These are phyloP conservation scores for Fallopia convolvulus DNA, from an alignment of 148 eudicot genomes.

Conservation along the genomic window DNA sequence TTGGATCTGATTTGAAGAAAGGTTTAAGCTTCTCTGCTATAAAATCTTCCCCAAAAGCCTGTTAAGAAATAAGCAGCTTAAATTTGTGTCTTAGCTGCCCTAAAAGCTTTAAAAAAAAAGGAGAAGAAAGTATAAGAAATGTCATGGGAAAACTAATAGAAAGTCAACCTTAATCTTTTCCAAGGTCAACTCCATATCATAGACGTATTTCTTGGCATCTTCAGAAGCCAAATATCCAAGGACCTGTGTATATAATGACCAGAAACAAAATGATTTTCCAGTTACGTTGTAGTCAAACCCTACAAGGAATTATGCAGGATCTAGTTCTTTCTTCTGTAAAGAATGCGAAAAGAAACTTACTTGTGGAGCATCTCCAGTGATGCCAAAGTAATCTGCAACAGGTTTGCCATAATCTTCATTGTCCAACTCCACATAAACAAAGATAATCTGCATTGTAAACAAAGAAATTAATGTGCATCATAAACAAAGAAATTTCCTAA, in stretches of 20 bases:
- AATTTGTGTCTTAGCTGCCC: background rate
- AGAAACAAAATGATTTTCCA: constrained; percentile 6
- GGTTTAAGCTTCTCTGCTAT: constrained; percentile 79
- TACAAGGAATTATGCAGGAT: background rate
- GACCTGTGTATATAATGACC: constrained; percentile 41
- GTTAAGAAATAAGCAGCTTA: background rate
- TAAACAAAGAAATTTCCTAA: background rate
- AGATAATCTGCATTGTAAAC: constrained; percentile 48
- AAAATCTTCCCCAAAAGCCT: constrained; percentile 71
- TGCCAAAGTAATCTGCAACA: constrained; percentile 85
- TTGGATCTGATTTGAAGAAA: constrained; percentile 81
- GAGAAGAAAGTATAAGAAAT: background rate
- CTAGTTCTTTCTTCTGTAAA: background rate
- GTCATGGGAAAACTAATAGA: background rate
- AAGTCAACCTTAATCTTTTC: constrained; percentile 57
- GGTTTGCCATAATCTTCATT: constrained; percentile 85
- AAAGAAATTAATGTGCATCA: too few relatives aligned
- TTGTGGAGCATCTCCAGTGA: constrained; percentile 58
- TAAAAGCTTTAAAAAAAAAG: background rate
- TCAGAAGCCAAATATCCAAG: constrained; percentile 69
- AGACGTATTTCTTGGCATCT: constrained; percentile 51
- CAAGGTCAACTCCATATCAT: constrained; percentile 51
- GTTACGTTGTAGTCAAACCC: background rate
- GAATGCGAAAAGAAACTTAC: constrained; percentile 25
- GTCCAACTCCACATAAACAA: constrained; percentile 70